Conservation (phyloP, 805 yeast species). For the Jamesozyma lodderae region DNA sequence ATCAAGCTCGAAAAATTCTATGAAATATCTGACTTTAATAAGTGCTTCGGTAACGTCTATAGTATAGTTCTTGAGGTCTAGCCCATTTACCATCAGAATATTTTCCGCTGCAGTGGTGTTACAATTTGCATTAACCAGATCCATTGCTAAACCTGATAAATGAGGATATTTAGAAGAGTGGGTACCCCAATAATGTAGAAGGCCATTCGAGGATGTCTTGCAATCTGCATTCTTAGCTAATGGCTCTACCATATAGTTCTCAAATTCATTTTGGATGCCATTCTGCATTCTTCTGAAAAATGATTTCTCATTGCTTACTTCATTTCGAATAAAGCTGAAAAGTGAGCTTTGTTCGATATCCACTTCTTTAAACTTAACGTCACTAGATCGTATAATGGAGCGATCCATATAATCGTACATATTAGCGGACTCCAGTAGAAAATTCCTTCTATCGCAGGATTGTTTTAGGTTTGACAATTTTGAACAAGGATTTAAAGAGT, state of each 20-base stretch:
- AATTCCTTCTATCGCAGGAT: too few relatives aligned
- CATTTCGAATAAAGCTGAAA: too few relatives aligned
- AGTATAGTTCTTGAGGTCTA: not conserved
- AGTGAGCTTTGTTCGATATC: too few relatives aligned
- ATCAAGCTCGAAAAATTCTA: not conserved
- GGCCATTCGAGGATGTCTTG: not conserved
- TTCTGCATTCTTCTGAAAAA: slow-evolving; percentile 1
- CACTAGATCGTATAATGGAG: too few relatives aligned
- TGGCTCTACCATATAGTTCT: slow-evolving; percentile 1
- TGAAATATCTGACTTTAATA: not conserved
- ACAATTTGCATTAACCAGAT: not conserved
- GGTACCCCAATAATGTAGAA: not conserved
- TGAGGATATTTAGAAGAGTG: not conserved
- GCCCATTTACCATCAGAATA: not conserved
- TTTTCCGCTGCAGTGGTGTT: not conserved
- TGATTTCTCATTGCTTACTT: too few relatives aligned
- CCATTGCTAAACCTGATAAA: not conserved
- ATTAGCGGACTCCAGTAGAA: too few relatives aligned
- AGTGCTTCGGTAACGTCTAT: not conserved
- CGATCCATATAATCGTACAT: too few relatives aligned
- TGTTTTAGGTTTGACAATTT: too few relatives aligned
- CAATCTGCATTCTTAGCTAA: not conserved
- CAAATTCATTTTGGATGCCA: not conserved
- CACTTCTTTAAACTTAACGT: too few relatives aligned
- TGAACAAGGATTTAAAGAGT: too few relatives aligned